These are phyloP conservation scores for Betula pendula DNA, from an alignment of 306 rosid genomes.

Conservation along the genomic window DNA sequence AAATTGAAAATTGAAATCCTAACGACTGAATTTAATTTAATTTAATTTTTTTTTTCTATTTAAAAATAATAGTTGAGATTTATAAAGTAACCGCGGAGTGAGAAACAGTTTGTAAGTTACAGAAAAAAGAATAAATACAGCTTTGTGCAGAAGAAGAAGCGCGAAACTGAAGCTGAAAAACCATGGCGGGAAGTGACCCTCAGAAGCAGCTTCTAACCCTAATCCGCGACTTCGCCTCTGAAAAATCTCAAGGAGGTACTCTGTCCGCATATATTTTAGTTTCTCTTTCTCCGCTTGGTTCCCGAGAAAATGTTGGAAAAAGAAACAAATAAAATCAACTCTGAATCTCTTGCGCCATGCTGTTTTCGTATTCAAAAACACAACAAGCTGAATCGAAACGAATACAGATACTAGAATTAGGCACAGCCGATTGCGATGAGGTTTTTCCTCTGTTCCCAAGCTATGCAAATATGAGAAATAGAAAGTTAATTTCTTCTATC, in stretches of 20 bases:
- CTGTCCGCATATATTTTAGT: neutral
- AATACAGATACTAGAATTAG: neutral
- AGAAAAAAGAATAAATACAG: neutral
- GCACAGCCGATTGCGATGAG: neutral
- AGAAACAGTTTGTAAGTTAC: neutral
- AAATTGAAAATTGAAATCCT: too few relatives aligned
- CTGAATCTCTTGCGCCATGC: neutral
- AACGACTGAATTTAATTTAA: too few relatives aligned
- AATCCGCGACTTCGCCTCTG: constrained; percentile 72
- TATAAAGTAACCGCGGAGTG: neutral
- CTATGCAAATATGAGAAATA: neutral
- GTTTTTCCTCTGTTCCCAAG: neutral
- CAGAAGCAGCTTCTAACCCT: constrained; percentile 60
- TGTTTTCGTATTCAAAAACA: neutral
- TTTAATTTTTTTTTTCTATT: too few relatives aligned
- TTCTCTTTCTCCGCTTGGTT: constrained; percentile 10
- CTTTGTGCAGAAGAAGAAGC: constrained; percentile 6
- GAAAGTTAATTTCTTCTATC: neutral
- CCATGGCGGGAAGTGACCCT: constrained; percentile 71
- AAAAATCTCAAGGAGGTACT: constrained; percentile 81
- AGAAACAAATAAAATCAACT: neutral
- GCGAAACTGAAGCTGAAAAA: constrained; percentile 12
- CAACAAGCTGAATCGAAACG: neutral
- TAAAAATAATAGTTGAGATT: too few relatives aligned
- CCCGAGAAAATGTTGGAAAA: constrained; percentile 13